These are phyloP conservation scores for Rhododendron kiyosumense DNA, from an alignment of 148 eudicot genomes.

Conservation along the genomic window DNA sequence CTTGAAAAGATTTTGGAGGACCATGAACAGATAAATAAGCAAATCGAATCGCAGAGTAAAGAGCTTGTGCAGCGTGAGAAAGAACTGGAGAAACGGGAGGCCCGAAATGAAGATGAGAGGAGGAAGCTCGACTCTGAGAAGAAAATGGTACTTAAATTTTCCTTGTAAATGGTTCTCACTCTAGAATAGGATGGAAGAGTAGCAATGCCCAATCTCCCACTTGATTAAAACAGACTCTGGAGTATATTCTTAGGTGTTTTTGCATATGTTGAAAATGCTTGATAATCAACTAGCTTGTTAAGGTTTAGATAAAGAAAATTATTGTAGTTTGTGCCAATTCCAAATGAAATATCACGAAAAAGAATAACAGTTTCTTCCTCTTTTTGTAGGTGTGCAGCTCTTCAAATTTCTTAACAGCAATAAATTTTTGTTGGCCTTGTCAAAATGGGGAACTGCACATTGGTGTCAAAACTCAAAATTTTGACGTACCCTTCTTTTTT, in stretches of 20 bases:
- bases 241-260: not conserved
- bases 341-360: not conserved
- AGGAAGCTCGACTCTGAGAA: constrained; percentile 33
- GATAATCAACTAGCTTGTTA: not conserved
- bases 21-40: constrained; percentile 32
- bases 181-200: not conserved
- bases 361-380: not conserved
- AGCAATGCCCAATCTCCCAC: not conserved
- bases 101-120: constrained; percentile 39
- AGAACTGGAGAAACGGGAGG: constrained; percentile 46
- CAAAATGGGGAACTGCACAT: not conserved
- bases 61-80: constrained; percentile 32
- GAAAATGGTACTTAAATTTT: not conserved
- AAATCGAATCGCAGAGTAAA: constrained; percentile 28
- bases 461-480: not conserved
- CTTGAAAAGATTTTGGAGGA: constrained; percentile 30
- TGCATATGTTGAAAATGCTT: not conserved
- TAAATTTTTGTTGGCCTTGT: not conserved
- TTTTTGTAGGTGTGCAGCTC: not conserved
- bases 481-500: not conserved
- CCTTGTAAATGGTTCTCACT: not conserved
- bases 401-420: not conserved
- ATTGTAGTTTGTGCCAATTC: not conserved
- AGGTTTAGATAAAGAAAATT: not conserved
- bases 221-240: not conserved